These are phyloP conservation scores for Boletus subcaerulescens DNA, from an alignment of 768 basidiomycete species.

Conservation along the genomic window DNA sequence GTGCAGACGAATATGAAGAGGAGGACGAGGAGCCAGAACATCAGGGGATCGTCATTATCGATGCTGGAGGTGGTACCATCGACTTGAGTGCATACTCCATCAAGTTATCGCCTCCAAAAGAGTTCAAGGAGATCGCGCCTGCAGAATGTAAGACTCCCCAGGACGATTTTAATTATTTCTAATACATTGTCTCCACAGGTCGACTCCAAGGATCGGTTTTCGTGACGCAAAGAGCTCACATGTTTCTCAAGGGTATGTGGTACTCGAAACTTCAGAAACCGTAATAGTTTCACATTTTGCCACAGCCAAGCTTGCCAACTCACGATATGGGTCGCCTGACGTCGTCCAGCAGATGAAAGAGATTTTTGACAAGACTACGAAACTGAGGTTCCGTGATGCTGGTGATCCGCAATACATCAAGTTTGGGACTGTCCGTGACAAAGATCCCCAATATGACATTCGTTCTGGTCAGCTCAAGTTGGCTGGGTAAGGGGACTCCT, in stretches of 20 bases:
- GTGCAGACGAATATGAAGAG: no score
- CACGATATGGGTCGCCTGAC: not conserved
- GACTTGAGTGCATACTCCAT: not conserved
- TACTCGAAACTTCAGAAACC: not conserved
- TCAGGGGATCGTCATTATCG: no score
- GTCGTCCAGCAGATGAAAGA: not conserved
- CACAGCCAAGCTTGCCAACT: not conserved
- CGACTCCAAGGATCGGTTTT: not conserved
- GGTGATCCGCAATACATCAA: not conserved
- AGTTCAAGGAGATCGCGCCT: not conserved
- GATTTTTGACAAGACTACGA: not conserved
- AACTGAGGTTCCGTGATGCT: not conserved
- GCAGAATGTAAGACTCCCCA: not conserved
- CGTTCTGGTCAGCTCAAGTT: not conserved
- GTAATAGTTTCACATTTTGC: not conserved
- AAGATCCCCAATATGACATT: not conserved
- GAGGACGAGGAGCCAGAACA: no score
- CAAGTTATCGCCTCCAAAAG: not conserved
- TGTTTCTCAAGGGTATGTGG: not conserved
- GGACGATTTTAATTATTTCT: not conserved
- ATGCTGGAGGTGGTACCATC: not conserved
- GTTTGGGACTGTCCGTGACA: not conserved
- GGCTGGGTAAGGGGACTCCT: not conserved
- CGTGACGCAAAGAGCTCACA: not conserved
- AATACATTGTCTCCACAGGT: not conserved